These are phyloP conservation scores for Lecanicillium sp. DNA, from an alignment of 2,329 filamentous ascomycete genomes.

Conservation along the genomic window DNA sequence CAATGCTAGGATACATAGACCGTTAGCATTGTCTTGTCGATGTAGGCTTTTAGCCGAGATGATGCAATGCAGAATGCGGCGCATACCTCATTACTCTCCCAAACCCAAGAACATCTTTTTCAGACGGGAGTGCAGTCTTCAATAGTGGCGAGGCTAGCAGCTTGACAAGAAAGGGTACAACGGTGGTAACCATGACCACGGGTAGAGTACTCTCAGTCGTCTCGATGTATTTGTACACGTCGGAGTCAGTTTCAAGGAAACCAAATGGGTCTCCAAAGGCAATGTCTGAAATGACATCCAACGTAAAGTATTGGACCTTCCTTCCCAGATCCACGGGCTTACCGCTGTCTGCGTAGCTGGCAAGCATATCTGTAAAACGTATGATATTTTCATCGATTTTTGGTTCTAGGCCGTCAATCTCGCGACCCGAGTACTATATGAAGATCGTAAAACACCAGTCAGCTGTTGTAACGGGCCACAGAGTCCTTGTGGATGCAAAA, in stretches of 20 bases:
- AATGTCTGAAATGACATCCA: conserved; percentile 45
- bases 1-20: conserved; percentile 30
- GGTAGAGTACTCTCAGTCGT: conserved; percentile 34
- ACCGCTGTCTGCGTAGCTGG: conserved; percentile 26
- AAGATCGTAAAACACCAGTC: no score
- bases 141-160: conserved; percentile 32
- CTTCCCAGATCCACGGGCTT: conserved; percentile 38
- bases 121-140: conserved; percentile 31
- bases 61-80: conserved; percentile 16
- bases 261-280: conserved; percentile 42
- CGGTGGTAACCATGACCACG: conserved; percentile 34
- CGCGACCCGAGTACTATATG: conserved; percentile 39
- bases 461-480: no score
- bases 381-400: no score
- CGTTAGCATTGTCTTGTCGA: neutral
- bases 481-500: no score
- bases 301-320: conserved; percentile 41
- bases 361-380: conserved; percentile 35
- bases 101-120: conserved; percentile 28
- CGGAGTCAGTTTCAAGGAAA: conserved; percentile 35
- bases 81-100: conserved; percentile 37
- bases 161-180: conserved; percentile 32
- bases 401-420: conserved; percentile 40
- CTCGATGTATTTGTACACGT: conserved; percentile 38
- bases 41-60: neutral